A percentile compares a stretch with the other conserved stretches of the same genome.
Conservation (phyloP, 768 basidiomycete species). For the Lactarius deliciosus region DNA sequence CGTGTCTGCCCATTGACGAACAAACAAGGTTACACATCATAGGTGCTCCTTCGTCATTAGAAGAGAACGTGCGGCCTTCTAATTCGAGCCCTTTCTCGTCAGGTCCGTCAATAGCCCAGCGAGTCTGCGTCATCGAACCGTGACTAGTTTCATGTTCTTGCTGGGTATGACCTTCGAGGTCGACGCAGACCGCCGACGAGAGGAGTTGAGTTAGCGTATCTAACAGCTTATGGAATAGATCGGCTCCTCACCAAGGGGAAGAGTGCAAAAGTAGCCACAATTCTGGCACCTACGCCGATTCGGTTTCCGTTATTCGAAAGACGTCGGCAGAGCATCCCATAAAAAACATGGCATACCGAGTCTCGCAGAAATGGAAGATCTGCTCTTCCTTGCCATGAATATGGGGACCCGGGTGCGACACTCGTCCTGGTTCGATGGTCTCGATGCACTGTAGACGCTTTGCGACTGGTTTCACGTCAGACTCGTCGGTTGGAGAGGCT, state of each 20-base stretch:
- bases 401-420: slow-evolving; percentile 49
- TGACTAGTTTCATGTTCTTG: slow-evolving; percentile 62
- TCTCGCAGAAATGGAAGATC: slow-evolving; percentile 57
- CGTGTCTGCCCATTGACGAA: slow-evolving; percentile 55
- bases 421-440: slow-evolving; percentile 44
- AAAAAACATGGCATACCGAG: slow-evolving; percentile 37
- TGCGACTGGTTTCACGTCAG: slow-evolving; percentile 34
- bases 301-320: neutral
- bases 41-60: slow-evolving; percentile 56
- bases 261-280: slow-evolving; percentile 59
- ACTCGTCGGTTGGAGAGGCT: no score
- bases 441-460: slow-evolving; percentile 54
- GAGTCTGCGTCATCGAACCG: slow-evolving; percentile 59
- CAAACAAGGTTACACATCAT: slow-evolving; percentile 64
- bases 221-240: neutral
- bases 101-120: slow-evolving; percentile 57
- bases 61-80: slow-evolving; percentile 53
- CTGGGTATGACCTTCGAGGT: slow-evolving; percentile 51
- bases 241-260: slow-evolving; percentile 48
- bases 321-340: no score
- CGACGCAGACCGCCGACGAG: neutral
- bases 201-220: neutral
- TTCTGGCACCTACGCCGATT: slow-evolving; percentile 45
- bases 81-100: slow-evolving; percentile 52
- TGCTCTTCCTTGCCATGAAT: slow-evolving; percentile 46